Conservation (phyloP, 2,329 filamentous ascomycete genomes). For the Neonectria magnoliae region DNA sequence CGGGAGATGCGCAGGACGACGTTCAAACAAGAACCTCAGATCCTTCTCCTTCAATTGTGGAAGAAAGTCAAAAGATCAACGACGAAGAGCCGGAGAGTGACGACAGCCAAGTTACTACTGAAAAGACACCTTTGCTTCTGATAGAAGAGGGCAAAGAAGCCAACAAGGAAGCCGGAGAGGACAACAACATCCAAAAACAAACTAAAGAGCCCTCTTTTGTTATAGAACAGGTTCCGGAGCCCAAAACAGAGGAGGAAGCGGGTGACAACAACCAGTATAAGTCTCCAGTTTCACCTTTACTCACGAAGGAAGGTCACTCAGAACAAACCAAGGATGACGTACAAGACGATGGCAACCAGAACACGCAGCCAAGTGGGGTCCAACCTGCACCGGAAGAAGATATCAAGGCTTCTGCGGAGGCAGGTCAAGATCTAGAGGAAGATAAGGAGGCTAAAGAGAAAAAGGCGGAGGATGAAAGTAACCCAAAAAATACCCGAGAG, state of each 20-base stretch:
- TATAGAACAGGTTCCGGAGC: too few species aligned
- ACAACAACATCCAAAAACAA: too few species aligned
- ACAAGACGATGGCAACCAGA: background rate
- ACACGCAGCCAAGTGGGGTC: background rate
- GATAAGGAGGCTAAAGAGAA: background rate
- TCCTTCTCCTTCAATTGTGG: too few species aligned
- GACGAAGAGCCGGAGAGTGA: too few species aligned
- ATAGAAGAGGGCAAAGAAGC: too few species aligned
- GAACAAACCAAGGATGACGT: background rate
- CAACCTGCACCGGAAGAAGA: background rate
- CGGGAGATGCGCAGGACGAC: background rate
- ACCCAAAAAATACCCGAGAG: background rate
- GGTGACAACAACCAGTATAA: background rate
- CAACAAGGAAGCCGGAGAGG: too few species aligned
- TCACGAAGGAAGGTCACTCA: background rate
- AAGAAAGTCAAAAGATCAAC: too few species aligned
- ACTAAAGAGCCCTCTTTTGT: too few species aligned
- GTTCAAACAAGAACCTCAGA: background rate
- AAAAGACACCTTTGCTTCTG: too few species aligned
- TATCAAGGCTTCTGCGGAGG: background rate
- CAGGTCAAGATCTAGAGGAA: background rate
- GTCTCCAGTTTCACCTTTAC: background rate
- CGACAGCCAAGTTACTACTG: too few species aligned
- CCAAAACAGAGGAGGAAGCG: too few species aligned
- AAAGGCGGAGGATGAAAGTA: background rate